Evolutionary conservation across 1,139 yeast species (phyloP), one percentile per base, ranked within the genome.

Genomic region (Pichia sp.): DNA sequence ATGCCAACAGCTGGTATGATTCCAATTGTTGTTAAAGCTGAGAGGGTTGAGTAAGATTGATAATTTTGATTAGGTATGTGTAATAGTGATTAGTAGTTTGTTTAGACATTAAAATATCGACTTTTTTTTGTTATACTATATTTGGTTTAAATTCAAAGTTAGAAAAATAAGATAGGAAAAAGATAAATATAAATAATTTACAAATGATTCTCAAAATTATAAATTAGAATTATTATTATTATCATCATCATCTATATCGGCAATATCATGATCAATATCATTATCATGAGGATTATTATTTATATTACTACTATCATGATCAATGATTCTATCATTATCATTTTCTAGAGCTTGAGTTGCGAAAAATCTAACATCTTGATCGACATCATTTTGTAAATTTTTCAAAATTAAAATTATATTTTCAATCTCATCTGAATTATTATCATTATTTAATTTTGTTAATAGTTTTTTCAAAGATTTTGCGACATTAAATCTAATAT

Each of bases 401-500:
- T 80, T 77, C 56, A 91, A 72, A 37, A 74, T 69, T 34, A 89
- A 82, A 42, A 81, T 58, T 40, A 93, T 73, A 34, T 74, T 72
- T 28, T 66, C 64, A 34, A 74, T 72, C 28, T 66, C 64, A 36
- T 69, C 64, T 40, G 84, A 72, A 46, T 80, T 62, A 38, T 67
- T 66, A 42, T 47, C 39, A 43, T 55, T 38, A 51, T 53, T 54
- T 52, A 77, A 69, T 28, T 74, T 70, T 59, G 75, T 72, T 32
- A 74, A 79, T 39, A 84, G 67, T 18, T 72, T 69, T 35, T 77
- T 71, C 58, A 83, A 79, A 24, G 95, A 77, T 62, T 85, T 88
- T 21, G 98, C 97, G 49, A 85, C 89, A 61, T 89, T 91, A 68
- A 91, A 91, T 59, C 96, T 74, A 52, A 91, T 89, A 62, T 91